phyloP scores from a whole-genome alignment of 1,139 yeast species.

The Yamadazyma triangularis region DNA sequence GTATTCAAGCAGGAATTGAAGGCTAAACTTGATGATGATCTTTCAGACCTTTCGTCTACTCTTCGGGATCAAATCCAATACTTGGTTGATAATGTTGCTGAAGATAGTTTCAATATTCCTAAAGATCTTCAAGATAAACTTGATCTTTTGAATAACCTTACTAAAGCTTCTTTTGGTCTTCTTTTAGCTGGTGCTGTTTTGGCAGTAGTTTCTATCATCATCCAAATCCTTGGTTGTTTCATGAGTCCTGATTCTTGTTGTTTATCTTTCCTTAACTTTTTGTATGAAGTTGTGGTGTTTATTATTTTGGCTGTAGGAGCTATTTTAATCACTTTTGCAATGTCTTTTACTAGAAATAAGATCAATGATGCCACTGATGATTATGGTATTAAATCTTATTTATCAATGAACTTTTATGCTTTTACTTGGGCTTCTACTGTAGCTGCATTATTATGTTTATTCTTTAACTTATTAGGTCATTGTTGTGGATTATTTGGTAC shows the following conservation, averaged over 20 bases:
- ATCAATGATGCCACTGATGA: slow-evolving; percentile 26
- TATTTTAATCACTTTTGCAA: slow-evolving; percentile 32
- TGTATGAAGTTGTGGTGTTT: slow-evolving; percentile 29
- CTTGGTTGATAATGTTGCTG: slow-evolving; percentile 25
- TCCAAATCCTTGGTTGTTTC: slow-evolving; percentile 29
- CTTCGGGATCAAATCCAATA: slow-evolving; percentile 22
- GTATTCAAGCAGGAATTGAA: slow-evolving; percentile 42
- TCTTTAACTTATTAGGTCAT: slow-evolving; percentile 39
- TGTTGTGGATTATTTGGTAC: slow-evolving; percentile 40
- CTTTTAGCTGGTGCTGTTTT: slow-evolving; percentile 25
- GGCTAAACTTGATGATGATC: slow-evolving; percentile 20
- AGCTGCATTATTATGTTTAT: slow-evolving; percentile 30
- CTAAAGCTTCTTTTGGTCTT: slow-evolving; percentile 24
- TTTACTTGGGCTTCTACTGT: slow-evolving; percentile 39
- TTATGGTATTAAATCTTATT: slow-evolving; percentile 33
- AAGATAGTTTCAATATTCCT: slow-evolving; percentile 33
- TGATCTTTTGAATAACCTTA: slow-evolving; percentile 24
- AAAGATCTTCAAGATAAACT: slow-evolving; percentile 31
- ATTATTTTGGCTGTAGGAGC: slow-evolving; percentile 29
- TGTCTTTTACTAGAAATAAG: slow-evolving; percentile 24
- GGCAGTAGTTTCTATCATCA: slow-evolving; percentile 23
- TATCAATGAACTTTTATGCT: slow-evolving; percentile 42
- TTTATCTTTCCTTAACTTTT: slow-evolving; percentile 37
- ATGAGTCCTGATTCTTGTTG: slow-evolving; percentile 35
- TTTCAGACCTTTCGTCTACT: slow-evolving; percentile 18